Conservation (phyloP, 805 yeast genomes). For the Candida qinlingensis region DNA sequence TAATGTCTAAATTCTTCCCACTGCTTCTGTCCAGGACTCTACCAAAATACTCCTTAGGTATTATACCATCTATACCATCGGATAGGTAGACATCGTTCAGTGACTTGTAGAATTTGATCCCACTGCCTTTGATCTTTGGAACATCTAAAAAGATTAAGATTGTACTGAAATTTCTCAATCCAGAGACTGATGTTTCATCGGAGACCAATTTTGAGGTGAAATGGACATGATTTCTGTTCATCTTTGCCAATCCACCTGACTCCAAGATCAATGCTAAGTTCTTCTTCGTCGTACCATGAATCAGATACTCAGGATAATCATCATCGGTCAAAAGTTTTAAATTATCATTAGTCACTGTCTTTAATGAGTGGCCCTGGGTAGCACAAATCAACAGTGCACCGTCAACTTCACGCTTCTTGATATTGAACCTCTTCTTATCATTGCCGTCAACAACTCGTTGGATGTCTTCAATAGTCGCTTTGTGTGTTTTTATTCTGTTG, state of each 20-base stretch:
- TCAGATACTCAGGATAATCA: constrained; percentile 47
- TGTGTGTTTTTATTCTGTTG: constrained; percentile 50
- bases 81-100: constrained; percentile 72
- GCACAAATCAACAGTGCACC: constrained; percentile 58
- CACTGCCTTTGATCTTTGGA: constrained; percentile 35
- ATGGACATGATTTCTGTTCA: constrained; percentile 85
- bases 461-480: constrained; percentile 54
- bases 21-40: constrained; percentile 30
- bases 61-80: constrained; percentile 54
- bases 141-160: constrained; percentile 62
- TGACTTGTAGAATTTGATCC: constrained; percentile 52
- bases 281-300: constrained; percentile 72
- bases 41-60: constrained; percentile 40
- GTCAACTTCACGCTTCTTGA: constrained; percentile 28
- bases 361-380: constrained; percentile 85
- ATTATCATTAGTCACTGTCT: constrained; percentile 35
- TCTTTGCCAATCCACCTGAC: constrained; percentile 53
- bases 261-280: constrained; percentile 44
- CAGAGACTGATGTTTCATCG: constrained; percentile 52
- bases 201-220: constrained; percentile 58
- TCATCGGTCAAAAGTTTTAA: constrained; percentile 33
- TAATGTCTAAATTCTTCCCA: constrained; percentile 6
- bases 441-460: constrained; percentile 55
- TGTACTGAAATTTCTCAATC: constrained; percentile 54
- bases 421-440: constrained; percentile 64